These are phyloP conservation scores for Orbilia brochopaga DNA, from an alignment of 2,329 filamentous ascomycete species.

Conservation along the genomic window DNA sequence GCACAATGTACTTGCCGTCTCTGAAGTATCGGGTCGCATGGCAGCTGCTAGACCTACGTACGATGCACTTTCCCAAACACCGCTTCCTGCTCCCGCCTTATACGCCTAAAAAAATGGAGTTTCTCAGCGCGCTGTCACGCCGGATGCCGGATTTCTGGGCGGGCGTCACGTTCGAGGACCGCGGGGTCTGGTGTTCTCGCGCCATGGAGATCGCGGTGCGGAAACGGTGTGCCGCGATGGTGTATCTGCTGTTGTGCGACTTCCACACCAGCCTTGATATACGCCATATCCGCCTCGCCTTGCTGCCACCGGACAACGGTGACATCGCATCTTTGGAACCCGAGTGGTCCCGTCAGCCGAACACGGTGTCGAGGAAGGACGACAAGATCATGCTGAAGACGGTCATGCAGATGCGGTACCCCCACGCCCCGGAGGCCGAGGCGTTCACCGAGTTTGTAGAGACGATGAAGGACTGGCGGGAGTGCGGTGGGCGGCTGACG, in stretches of 20 bases:
- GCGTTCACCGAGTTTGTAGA: background rate
- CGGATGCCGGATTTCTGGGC: constrained; percentile 19
- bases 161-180: background rate
- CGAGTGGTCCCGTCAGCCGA: constrained; percentile 7
- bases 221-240: constrained; percentile 27
- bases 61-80: constrained; percentile 6
- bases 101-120: constrained; percentile 11
- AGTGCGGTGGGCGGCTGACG: background rate
- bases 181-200: background rate
- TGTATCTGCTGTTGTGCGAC: constrained; percentile 10
- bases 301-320: constrained; percentile 13
- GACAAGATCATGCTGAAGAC: constrained; percentile 14
- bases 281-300: constrained; percentile 8
- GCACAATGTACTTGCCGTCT: background rate
- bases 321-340: constrained; percentile 24
- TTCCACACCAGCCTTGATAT: constrained; percentile 14
- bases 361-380: background rate
- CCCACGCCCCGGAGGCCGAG: background rate
- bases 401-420: background rate
- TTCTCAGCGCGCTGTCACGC: constrained; percentile 2
- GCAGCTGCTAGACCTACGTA: constrained; percentile 21
- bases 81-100: constrained; percentile 29
- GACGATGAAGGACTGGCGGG: constrained; percentile 13
- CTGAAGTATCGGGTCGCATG: constrained; percentile 20
- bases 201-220: constrained; percentile 26